Evolutionary conservation across 2,329 filamentous ascomycete genomes (phyloP).

Genomic region (Beauveria bassiana): DNA sequence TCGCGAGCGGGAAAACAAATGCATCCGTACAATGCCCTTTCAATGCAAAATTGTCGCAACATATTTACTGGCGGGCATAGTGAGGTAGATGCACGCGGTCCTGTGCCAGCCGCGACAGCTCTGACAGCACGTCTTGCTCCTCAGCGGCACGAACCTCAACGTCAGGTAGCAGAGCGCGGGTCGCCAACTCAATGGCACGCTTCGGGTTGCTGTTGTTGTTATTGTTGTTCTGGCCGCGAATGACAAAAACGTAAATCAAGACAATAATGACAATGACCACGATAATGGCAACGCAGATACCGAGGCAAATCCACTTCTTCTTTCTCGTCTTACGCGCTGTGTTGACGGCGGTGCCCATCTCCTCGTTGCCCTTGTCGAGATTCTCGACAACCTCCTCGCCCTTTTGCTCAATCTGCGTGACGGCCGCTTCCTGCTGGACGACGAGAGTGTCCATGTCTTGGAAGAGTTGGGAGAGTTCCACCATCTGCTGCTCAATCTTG

Average conservation of each 20-base stretch:
- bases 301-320: conserved; percentile 96
- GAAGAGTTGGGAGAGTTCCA: conserved; percentile 81
- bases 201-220: conserved; percentile 20
- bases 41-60: neutral
- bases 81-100: conserved; percentile 20
- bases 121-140: conserved; percentile 12
- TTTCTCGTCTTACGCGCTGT: conserved; percentile 73
- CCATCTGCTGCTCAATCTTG: conserved; percentile 87
- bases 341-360: conserved; percentile 73
- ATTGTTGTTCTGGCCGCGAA: conserved; percentile 20
- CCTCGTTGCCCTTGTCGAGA: conserved; percentile 74
- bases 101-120: conserved; percentile 14
- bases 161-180: conserved; percentile 1
- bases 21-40: neutral
- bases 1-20: neutral
- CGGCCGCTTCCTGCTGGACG: conserved; percentile 73
- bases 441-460: conserved; percentile 81
- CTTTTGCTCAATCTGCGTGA: conserved; percentile 77
- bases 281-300: conserved; percentile 55
- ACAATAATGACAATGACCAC: conserved; percentile 44
- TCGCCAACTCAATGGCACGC: conserved; percentile 18
- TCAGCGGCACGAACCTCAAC: conserved; percentile 4
- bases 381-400: conserved; percentile 80
- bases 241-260: conserved; percentile 39
- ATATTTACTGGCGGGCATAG: conserved; percentile 14